A percentile compares a stretch with the other conserved stretches of the same genome.
phyloP scores from a whole-genome alignment of 768 basidiomycete species.

The Inosperma sp. region DNA sequence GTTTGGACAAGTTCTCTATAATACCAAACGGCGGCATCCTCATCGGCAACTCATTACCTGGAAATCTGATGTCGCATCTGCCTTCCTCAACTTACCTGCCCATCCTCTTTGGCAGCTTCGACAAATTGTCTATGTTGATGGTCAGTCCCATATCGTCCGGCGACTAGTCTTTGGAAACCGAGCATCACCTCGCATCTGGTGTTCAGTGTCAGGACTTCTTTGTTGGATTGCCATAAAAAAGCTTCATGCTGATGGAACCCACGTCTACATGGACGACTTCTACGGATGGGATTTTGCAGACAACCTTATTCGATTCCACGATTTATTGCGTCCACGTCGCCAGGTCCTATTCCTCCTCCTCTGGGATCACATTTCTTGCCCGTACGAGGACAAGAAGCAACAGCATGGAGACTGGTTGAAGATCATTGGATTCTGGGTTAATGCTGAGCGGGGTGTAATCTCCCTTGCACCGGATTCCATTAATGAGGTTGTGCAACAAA shows the following conservation, averaged over 20 bases:
- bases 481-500: background rate
- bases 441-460: slow-evolving; percentile 27
- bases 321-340: slow-evolving; percentile 24
- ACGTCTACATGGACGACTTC: slow-evolving; percentile 33
- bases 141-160: slow-evolving; percentile 18
- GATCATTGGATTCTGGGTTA: slow-evolving; percentile 38
- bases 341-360: slow-evolving; percentile 32
- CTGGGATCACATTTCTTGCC: slow-evolving; percentile 37
- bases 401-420: slow-evolving; percentile 23
- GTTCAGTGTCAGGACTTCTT: slow-evolving; percentile 29
- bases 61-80: too few species aligned
- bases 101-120: too few species aligned
- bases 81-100: slow-evolving; percentile 38
- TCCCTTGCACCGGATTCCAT: slow-evolving; percentile 15
- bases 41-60: too few species aligned
- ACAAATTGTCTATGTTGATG: slow-evolving; percentile 30
- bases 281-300: slow-evolving; percentile 19
- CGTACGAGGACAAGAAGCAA: slow-evolving; percentile 38
- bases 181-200: slow-evolving; percentile 22
- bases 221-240: slow-evolving; percentile 33
- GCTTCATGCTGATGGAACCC: slow-evolving; percentile 15
- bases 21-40: background rate
- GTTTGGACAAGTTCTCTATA: slow-evolving; percentile 4
- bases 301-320: slow-evolving; percentile 23
- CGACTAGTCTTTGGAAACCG: slow-evolving; percentile 25